Percentiles rank a stretch among this genome's conserved stretches.
Conservation (phyloP, 768 basidiomycete genomes). For the Tremella fuciformis region DNA sequence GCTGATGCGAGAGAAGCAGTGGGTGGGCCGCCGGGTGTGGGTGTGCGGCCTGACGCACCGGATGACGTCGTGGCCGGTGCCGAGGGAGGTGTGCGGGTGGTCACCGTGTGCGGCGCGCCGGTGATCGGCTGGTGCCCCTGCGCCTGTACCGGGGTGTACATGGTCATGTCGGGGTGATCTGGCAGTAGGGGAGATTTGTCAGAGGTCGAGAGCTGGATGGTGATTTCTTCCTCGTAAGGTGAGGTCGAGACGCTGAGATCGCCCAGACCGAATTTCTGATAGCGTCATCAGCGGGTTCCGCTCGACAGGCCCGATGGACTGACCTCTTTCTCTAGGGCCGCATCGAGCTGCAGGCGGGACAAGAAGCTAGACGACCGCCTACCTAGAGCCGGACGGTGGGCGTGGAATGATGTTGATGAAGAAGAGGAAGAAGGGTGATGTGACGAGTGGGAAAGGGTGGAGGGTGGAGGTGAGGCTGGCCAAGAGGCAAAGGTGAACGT, state of each 20-base stretch:
- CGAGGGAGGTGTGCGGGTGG: background rate
- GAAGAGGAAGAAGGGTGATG: too few relatives aligned
- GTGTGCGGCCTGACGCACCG: background rate
- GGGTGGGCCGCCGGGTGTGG: background rate
- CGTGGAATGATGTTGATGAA: background rate
- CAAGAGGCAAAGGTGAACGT: too few relatives aligned
- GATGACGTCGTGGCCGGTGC: slow-evolving; percentile 4
- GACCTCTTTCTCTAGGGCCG: slow-evolving; percentile 14
- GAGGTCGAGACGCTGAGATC: slow-evolving; percentile 22
- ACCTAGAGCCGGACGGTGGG: background rate
- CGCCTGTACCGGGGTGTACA: background rate
- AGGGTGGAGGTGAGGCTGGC: too few relatives aligned
- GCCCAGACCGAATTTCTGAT: slow-evolving; percentile 22
- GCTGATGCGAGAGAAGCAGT: background rate
- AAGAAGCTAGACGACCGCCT: slow-evolving; percentile 2
- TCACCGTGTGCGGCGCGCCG: background rate
- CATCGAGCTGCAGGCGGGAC: slow-evolving; percentile 11
- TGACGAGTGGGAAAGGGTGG: too few relatives aligned
- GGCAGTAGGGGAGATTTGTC: background rate
- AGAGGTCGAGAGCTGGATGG: background rate
- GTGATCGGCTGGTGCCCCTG: too few relatives aligned
- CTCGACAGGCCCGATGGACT: background rate
- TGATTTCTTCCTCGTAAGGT: slow-evolving; percentile 10
- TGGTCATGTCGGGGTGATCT: slow-evolving; percentile 8
- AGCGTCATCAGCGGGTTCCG: background rate